phyloP scores from a whole-genome alignment of 2,329 filamentous ascomycete species.

The Purpureocillium lavendulum region DNA sequence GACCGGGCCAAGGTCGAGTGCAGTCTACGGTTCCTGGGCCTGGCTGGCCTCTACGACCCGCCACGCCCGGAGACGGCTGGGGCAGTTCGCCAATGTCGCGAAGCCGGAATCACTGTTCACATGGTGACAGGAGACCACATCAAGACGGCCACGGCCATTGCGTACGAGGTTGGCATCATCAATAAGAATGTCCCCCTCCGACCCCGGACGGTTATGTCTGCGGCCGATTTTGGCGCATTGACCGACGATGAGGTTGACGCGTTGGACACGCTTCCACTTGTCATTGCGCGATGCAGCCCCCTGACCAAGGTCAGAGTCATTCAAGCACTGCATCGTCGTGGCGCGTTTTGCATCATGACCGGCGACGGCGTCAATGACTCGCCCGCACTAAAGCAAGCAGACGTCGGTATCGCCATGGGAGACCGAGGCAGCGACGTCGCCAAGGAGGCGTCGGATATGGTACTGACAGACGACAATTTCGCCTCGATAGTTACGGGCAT shows the following conservation, averaged over 20 bases:
- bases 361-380: constrained; percentile 71
- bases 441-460: constrained; percentile 80
- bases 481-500: constrained; percentile 70
- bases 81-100: constrained; percentile 49
- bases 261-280: constrained; percentile 53
- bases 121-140: constrained; percentile 65
- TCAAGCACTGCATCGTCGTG: constrained; percentile 61
- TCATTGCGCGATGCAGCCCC: constrained; percentile 62
- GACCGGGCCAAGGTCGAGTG: constrained; percentile 47
- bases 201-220: constrained; percentile 48
- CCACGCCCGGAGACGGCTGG: constrained; percentile 58
- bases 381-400: constrained; percentile 62
- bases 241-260: constrained; percentile 54
- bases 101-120: constrained; percentile 56
- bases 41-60: constrained; percentile 66
- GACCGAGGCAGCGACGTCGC: constrained; percentile 63
- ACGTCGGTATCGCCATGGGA: constrained; percentile 72
- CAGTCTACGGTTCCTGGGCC: constrained; percentile 55
- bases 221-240: constrained; percentile 53
- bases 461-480: constrained; percentile 83
- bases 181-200: constrained; percentile 23
- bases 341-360: constrained; percentile 65
- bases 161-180: constrained; percentile 56
- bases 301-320: constrained; percentile 70
- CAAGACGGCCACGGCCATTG: constrained; percentile 58